These are phyloP conservation scores for Naganishia albida DNA, from an alignment of 1,284 basidiomycete species.

Conservation along the genomic window DNA sequence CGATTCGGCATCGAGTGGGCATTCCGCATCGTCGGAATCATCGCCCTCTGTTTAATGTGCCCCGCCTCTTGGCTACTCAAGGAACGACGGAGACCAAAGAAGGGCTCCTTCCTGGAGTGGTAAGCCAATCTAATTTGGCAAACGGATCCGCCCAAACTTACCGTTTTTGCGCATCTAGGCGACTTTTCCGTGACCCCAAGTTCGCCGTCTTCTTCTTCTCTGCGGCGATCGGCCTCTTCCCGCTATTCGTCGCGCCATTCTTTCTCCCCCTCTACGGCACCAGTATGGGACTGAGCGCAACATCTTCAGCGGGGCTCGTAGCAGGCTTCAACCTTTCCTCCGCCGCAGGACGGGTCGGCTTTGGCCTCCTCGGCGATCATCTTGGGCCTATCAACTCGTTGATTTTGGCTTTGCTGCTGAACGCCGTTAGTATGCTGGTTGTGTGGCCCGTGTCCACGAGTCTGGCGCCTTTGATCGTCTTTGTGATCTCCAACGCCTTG, in stretches of 20 bases:
- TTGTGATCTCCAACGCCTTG: conserved; percentile 40
- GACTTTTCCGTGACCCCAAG: conserved; percentile 41
- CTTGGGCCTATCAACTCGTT: conserved; percentile 37
- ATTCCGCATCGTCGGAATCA: conserved; percentile 40
- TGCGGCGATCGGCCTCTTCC: conserved; percentile 47
- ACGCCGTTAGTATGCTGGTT: conserved; percentile 36
- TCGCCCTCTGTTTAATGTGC: conserved; percentile 33
- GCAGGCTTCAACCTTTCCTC: conserved; percentile 41
- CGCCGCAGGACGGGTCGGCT: conserved; percentile 39
- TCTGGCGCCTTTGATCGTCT: conserved; percentile 38
- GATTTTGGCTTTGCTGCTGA: conserved; percentile 32
- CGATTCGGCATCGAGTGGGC: conserved; percentile 41
- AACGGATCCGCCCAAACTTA: too few relatives aligned
- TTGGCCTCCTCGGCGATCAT: conserved; percentile 38
- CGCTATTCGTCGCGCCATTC: conserved; percentile 51
- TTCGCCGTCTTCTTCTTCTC: conserved; percentile 45
- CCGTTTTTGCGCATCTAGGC: conserved; percentile 29
- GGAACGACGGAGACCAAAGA: conserved; percentile 28
- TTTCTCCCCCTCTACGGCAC: conserved; percentile 50
- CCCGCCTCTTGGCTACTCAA: conserved; percentile 28
- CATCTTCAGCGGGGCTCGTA: conserved; percentile 41
- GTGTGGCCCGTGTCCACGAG: conserved; percentile 34
- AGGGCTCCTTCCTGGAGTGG: conserved; percentile 30
- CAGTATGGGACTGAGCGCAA: conserved; percentile 40
- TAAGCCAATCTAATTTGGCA: conserved; percentile 20